A percentile compares a stretch with the other conserved stretches of the same genome.
Evolutionary conservation across 2,329 filamentous ascomycete genomes (phyloP).

Genomic region (Stagonosporopsis cucurbitacearum): DNA sequence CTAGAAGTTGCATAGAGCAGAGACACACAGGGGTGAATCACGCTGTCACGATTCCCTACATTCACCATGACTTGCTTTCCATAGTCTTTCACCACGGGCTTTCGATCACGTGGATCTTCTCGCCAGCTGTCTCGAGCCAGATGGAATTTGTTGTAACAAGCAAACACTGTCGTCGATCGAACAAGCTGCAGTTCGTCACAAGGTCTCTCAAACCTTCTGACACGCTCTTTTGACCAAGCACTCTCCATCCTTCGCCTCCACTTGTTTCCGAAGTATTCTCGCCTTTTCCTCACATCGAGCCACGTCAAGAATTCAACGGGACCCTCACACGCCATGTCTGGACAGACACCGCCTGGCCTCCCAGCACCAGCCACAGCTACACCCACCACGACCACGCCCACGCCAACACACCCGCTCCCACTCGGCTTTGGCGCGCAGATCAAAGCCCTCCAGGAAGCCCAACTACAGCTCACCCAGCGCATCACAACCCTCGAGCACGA

Average conservation of each 20-base stretch:
- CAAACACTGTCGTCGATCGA: not conserved
- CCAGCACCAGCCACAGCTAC: not conserved
- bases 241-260: too few relatives aligned
- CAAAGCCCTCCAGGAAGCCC: slow-evolving; percentile 19
- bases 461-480: slow-evolving; percentile 12
- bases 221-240: too few relatives aligned
- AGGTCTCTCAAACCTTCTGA: too few relatives aligned
- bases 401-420: slow-evolving; percentile 3
- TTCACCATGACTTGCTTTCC: not conserved
- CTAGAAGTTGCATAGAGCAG: too few relatives aligned
- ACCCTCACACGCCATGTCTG: not conserved
- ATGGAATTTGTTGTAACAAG: not conserved
- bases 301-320: not conserved
- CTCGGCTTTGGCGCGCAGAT: slow-evolving; percentile 27
- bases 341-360: not conserved
- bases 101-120: not conserved
- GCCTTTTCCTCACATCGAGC: not conserved
- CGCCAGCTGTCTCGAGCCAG: not conserved
- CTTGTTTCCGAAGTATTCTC: too few relatives aligned
- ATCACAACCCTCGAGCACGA: slow-evolving; percentile 21
- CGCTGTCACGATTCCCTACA: not conserved
- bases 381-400: not conserved
- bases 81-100: not conserved
- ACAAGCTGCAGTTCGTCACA: not conserved
- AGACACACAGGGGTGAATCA: too few relatives aligned